Conservation (phyloP, 495 filamentous ascomycete genomes). For the Aspergillus affinis region DNA sequence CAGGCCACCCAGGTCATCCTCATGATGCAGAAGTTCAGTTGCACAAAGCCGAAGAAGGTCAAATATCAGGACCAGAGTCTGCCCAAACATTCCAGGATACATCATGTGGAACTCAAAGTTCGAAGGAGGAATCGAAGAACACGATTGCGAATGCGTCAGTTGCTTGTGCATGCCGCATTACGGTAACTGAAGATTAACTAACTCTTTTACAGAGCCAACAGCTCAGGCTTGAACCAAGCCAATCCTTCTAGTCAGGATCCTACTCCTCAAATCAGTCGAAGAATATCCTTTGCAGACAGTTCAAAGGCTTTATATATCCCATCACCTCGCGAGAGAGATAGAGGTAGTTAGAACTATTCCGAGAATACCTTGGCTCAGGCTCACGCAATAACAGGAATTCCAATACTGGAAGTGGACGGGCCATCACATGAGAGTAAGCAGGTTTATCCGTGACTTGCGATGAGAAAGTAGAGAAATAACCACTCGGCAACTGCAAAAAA, state of each 20-base stretch:
- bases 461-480: neutral
- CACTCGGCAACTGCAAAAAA: neutral
- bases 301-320: slow-evolving; percentile 35
- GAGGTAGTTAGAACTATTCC: slow-evolving; percentile 21
- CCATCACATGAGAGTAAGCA: neutral
- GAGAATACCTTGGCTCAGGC: neutral
- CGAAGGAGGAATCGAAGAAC: neutral
- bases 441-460: neutral
- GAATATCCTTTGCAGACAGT: slow-evolving; percentile 20
- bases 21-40: neutral
- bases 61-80: neutral
- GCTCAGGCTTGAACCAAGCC: neutral
- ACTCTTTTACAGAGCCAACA: neutral
- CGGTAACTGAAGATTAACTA: neutral
- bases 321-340: slow-evolving; percentile 32
- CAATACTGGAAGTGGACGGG: neutral
- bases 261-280: neutral
- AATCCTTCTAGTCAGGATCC: neutral
- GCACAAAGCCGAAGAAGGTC: neutral
- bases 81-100: neutral
- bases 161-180: neutral
- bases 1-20: neutral
- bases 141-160: neutral
- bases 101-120: neutral
- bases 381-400: neutral